Conservation (phyloP, 2,329 filamentous ascomycete genomes). For the Apiospora hydei region DNA sequence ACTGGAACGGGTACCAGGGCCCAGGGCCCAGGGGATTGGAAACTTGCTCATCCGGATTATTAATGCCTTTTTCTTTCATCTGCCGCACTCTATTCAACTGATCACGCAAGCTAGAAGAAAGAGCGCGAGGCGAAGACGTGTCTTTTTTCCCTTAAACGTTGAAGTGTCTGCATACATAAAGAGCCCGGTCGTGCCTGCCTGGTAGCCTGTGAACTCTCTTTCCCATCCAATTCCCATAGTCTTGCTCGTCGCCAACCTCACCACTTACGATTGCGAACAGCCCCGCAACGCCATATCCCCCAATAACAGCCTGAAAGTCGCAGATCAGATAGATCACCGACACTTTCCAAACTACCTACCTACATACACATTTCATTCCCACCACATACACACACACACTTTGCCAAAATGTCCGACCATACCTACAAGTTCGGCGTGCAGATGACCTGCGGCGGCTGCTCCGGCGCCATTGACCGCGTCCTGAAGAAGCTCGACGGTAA, state of each 20-base stretch:
- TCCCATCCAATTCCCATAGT: background rate
- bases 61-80: slow-evolving; percentile 9
- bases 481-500: slow-evolving; percentile 90
- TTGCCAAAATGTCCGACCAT: slow-evolving; percentile 73
- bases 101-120: background rate
- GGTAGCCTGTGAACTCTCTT: background rate
- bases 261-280: background rate
- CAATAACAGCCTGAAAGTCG: slow-evolving; percentile 16
- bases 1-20: background rate
- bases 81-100: background rate
- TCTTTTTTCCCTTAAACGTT: background rate
- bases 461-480: slow-evolving; percentile 88
- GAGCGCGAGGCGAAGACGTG: background rate
- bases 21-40: background rate
- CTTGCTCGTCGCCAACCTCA: background rate
- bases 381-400: slow-evolving; percentile 22
- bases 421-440: slow-evolving; percentile 93
- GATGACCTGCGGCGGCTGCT: slow-evolving; percentile 98
- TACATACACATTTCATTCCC: background rate
- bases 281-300: background rate
- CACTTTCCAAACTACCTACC: background rate
- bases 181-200: background rate
- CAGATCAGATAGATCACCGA: background rate
- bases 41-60: slow-evolving; percentile 19
- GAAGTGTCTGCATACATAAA: background rate